Conservation (phyloP, 2,329 filamentous ascomycete genomes). For the Xylariaceae sp. region DNA sequence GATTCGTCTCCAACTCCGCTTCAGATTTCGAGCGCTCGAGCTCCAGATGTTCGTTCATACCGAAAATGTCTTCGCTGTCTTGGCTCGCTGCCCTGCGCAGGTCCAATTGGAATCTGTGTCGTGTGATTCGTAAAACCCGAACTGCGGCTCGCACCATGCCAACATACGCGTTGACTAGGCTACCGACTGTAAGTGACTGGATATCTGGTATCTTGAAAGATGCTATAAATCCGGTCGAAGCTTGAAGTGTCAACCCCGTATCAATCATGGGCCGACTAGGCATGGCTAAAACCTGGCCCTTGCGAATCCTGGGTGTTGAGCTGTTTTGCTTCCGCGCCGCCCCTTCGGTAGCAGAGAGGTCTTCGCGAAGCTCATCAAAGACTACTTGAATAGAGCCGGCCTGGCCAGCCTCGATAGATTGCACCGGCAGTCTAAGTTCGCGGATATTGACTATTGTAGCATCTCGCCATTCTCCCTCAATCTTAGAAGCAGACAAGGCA, state of each 20-base stretch:
- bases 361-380: conserved; percentile 43
- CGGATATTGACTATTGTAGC: conserved; percentile 82
- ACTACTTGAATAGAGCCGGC: conserved; percentile 84
- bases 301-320: conserved; percentile 50
- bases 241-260: conserved; percentile 55
- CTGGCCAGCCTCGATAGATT: conserved; percentile 70
- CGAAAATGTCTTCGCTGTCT: conserved; percentile 55
- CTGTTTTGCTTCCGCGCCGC: conserved; percentile 29
- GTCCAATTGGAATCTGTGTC: conserved; percentile 27
- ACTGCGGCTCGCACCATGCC: conserved; percentile 82
- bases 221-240: conserved; percentile 66
- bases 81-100: conserved; percentile 33
- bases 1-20: conserved; percentile 22
- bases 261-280: conserved; percentile 56
- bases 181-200: conserved; percentile 60
- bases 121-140: conserved; percentile 59
- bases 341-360: conserved; percentile 28
- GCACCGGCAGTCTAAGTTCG: conserved; percentile 80
- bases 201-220: conserved; percentile 63
- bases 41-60: conserved; percentile 47
- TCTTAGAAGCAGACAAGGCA: conserved; percentile 47
- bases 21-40: conserved; percentile 33
- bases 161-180: conserved; percentile 75
- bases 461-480: conserved; percentile 69
- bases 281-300: conserved; percentile 78